Percentiles rank a stretch among this genome's conserved stretches.
Evolutionary conservation across 2,329 filamentous ascomycete species (phyloP).

Genomic region (Colletotrichum sp.): DNA sequence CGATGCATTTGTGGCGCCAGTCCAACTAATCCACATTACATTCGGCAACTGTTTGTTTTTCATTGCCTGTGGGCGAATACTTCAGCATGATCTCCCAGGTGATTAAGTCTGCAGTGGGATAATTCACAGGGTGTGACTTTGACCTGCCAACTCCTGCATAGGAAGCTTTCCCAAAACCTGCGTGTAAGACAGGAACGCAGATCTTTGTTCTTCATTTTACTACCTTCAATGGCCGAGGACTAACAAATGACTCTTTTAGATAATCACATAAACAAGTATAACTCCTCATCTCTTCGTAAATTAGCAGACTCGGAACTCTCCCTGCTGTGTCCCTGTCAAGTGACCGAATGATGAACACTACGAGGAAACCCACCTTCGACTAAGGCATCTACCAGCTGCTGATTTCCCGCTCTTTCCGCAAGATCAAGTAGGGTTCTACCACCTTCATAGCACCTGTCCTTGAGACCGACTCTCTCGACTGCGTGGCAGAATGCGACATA

Average conservation of each 20-base stretch:
- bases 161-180: rapidly evolving
- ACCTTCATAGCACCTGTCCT: not conserved
- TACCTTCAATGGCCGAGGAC: no score
- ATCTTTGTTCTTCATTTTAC: no score
- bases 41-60: no score
- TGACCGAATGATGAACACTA: no score
- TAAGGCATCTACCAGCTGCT: not conserved
- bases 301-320: not conserved
- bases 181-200: not conserved
- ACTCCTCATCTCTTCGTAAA: no score
- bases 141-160: not conserved
- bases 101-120: not conserved
- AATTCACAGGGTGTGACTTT: not conserved
- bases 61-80: not conserved
- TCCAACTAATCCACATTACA: not conserved
- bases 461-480: not conserved
- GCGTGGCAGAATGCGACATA: not conserved
- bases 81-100: not conserved
- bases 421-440: not conserved
- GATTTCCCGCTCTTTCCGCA: not conserved
- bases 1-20: not conserved
- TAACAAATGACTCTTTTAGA: no score
- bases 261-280: no score
- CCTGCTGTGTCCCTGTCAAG: no score
- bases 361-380: not conserved